These are phyloP conservation scores for Coniella vitis DNA, from an alignment of 2,329 filamentous ascomycete species.

Conservation along the genomic window DNA sequence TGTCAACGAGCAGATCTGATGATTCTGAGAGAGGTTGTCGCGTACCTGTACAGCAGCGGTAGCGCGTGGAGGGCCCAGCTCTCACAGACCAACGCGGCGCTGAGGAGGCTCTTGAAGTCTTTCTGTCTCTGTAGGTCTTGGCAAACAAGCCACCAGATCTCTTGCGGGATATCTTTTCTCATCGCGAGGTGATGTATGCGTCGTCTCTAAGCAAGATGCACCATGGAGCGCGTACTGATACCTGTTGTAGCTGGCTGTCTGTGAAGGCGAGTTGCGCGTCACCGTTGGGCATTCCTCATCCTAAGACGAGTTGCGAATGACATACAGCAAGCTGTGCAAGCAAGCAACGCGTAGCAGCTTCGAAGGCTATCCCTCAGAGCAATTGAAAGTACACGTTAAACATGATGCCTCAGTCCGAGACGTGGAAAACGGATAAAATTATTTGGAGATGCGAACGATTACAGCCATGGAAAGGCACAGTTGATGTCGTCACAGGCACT, in stretches of 20 bases:
- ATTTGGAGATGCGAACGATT: background rate
- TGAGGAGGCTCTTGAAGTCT: constrained; percentile 56
- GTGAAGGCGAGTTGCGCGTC: too few species aligned
- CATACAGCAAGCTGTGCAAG: too few species aligned
- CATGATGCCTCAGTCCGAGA: too few species aligned
- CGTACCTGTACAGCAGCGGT: constrained; percentile 56
- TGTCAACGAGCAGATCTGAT: background rate
- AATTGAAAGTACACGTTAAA: too few species aligned
- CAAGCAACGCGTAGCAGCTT: too few species aligned
- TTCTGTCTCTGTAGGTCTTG: constrained; percentile 47
- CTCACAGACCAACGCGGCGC: constrained; percentile 48
- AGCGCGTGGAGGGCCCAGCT: constrained; percentile 52
- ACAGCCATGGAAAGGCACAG: background rate
- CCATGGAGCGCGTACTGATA: background rate
- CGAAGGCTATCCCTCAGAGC: too few species aligned
- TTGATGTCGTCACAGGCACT: constrained; percentile 1
- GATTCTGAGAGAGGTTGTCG: background rate
- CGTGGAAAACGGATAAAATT: too few species aligned
- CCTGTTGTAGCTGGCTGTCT: too few species aligned
- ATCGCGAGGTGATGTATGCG: constrained; percentile 2
- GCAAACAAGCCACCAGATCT: constrained; percentile 55
- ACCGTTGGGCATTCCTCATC: too few species aligned
- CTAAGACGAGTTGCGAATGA: too few species aligned
- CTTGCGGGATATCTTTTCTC: constrained; percentile 38
- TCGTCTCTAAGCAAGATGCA: background rate